Base-by-base conservation (phyloP, 2,329 filamentous ascomycete species). In the Massarina eburnea region DNA sequence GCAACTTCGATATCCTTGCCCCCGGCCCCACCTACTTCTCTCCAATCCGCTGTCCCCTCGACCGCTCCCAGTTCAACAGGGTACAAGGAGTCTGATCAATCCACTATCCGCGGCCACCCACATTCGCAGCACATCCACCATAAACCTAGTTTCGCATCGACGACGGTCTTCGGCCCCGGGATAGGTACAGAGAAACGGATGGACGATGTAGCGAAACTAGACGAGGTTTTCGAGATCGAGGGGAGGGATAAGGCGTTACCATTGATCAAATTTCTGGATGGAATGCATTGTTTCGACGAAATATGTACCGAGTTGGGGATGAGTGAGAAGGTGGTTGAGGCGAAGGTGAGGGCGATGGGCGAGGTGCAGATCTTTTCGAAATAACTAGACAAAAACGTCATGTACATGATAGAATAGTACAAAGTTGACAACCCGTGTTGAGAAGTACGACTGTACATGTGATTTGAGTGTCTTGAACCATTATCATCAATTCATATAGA, bases 261-360 rank as follows among this genome's bases (percentile, higher is more conserved):
- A 20, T 61, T 92, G 63, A 77, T 84, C 55, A 79, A 75, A 59
- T 92, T 88, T 62, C 78, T 86, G 9, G 86, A 92, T 68, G 89
- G 89, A 0, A 80, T 80, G 54, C 86, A 90, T 64, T 83, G 81
- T 57, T 88, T 92, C 68, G 89, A 94, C 71, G 84, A 91, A 75
- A 89, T 92, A 54, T 89, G 88, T 62, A 88, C 85, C 1, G 88
- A 91, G 72, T 77, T 84, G 66, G 84, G 86, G 51, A 64, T 89
- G 64, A 82, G 81, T 6, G 86, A 91, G 62, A 78, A 76, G 47
- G 84, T 88, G 60, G 83, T 91, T 14, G 77, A 89, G 72, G 82
- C 83, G 29, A 83, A 80, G 66, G 70, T 94, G 38, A 84, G 82
- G 67, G 59, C 60, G 6, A 53, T 59, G 45, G 67, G 68, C 18